Percentiles rank a stretch among this genome's conserved stretches.
phyloP scores from a whole-genome alignment of 768 basidiomycete genomes.

The Mycena galopus region DNA sequence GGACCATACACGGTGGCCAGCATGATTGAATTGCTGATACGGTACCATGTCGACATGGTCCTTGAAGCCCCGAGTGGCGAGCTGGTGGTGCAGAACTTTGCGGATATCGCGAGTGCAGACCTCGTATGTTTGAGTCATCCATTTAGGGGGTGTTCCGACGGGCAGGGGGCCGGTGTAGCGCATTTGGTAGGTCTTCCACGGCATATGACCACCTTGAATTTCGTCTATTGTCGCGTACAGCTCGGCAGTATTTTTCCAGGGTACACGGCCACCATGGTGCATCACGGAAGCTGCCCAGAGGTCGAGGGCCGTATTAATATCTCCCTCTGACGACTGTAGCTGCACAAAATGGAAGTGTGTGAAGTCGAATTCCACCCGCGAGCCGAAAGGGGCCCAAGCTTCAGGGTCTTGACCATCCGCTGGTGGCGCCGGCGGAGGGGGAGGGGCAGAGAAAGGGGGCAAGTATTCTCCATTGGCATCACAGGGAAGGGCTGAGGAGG shows the following conservation, averaged over 20 bases:
- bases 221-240: background rate
- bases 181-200: background rate
- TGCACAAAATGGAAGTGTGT: background rate
- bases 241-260: background rate
- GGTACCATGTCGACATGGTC: background rate
- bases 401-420: background rate
- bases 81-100: background rate
- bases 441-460: background rate
- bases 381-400: background rate
- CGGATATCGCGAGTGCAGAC: background rate
- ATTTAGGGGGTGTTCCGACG: background rate
- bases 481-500: background rate
- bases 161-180: background rate
- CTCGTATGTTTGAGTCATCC: background rate
- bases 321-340: background rate
- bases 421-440: background rate
- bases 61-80: background rate
- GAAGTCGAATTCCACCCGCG: background rate
- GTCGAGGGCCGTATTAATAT: background rate
- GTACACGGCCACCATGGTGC: background rate
- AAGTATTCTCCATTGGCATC: background rate
- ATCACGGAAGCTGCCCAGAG: background rate
- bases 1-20: background rate
- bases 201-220: background rate
- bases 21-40: background rate